Evolutionary conservation across 345 rosid species (phyloP).

Genomic region (Eucalyptus sp.): DNA sequence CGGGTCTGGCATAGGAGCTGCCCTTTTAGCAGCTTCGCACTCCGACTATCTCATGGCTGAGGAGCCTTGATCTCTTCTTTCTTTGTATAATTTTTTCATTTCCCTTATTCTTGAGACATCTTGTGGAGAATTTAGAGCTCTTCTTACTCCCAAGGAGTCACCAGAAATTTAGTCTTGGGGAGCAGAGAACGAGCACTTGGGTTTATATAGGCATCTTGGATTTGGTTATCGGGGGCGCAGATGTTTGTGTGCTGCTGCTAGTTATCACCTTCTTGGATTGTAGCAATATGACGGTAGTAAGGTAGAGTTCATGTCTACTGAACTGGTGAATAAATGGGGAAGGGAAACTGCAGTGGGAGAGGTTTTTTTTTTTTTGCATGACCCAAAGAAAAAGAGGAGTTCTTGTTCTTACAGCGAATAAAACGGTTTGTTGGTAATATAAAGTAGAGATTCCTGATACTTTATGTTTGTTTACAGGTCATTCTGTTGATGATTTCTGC

Average conservation of each 20-base stretch:
- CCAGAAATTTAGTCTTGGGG: background rate
- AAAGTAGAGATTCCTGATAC: background rate
- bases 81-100: background rate
- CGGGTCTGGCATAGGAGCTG: conserved; percentile 86
- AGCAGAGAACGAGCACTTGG: background rate
- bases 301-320: background rate
- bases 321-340: background rate
- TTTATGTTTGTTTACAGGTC: background rate
- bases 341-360: background rate
- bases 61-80: background rate
- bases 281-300: background rate
- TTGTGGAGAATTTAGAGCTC: background rate
- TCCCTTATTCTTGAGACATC: background rate
- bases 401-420: background rate
- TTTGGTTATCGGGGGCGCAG: background rate
- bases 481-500: background rate
- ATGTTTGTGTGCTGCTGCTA: background rate
- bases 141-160: background rate
- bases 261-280: background rate
- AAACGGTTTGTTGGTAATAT: background rate
- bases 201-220: background rate
- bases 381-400: background rate
- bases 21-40: conserved; percentile 74
- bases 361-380: background rate
- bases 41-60: conserved; percentile 34